These are phyloP conservation scores for Fusarium aywerte DNA, from an alignment of 2,329 filamentous ascomycete species.

Conservation along the genomic window DNA sequence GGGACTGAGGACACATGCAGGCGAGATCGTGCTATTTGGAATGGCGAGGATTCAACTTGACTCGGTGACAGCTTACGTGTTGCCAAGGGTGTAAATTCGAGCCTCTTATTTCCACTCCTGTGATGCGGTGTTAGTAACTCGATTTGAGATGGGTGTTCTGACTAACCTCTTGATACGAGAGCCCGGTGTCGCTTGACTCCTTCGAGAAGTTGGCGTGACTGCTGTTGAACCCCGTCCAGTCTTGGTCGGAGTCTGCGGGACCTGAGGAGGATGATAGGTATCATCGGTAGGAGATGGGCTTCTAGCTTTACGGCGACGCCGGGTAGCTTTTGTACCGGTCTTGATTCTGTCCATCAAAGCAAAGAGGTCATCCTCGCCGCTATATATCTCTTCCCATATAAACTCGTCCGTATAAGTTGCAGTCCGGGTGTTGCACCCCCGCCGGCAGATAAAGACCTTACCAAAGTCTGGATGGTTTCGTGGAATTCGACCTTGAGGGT, in stretches of 20 bases:
- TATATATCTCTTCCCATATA: slow-evolving; percentile 86
- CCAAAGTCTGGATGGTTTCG: slow-evolving; percentile 78
- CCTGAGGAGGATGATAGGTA: slow-evolving; percentile 51
- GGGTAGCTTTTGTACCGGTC: slow-evolving; percentile 75
- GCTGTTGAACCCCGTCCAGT: slow-evolving; percentile 43
- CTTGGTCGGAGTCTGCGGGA: slow-evolving; percentile 55
- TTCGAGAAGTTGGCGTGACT: slow-evolving; percentile 48
- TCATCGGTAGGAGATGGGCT: slow-evolving; percentile 49
- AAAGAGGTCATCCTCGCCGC: slow-evolving; percentile 71
- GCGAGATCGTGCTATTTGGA: slow-evolving; percentile 87
- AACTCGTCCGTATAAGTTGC: slow-evolving; percentile 94
- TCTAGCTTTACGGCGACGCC: slow-evolving; percentile 48
- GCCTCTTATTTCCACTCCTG: slow-evolving; percentile 67
- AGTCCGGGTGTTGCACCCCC: slow-evolving; percentile 89
- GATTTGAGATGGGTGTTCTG: background rate
- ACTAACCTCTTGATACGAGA: slow-evolving; percentile 50
- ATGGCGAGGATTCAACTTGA: slow-evolving; percentile 83
- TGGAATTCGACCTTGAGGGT: slow-evolving; percentile 80
- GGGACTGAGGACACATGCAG: slow-evolving; percentile 96
- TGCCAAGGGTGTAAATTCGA: slow-evolving; percentile 96
- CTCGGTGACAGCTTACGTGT: slow-evolving; percentile 83
- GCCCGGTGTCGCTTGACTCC: slow-evolving; percentile 48
- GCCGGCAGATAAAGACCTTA: slow-evolving; percentile 88
- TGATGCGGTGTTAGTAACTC: slow-evolving; percentile 57
- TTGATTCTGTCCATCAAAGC: slow-evolving; percentile 74